A percentile compares a stretch with the other conserved stretches of the same genome.
Evolutionary conservation across 2,329 filamentous ascomycete genomes (phyloP).

Genomic region (Exserohilum rostratum): DNA sequence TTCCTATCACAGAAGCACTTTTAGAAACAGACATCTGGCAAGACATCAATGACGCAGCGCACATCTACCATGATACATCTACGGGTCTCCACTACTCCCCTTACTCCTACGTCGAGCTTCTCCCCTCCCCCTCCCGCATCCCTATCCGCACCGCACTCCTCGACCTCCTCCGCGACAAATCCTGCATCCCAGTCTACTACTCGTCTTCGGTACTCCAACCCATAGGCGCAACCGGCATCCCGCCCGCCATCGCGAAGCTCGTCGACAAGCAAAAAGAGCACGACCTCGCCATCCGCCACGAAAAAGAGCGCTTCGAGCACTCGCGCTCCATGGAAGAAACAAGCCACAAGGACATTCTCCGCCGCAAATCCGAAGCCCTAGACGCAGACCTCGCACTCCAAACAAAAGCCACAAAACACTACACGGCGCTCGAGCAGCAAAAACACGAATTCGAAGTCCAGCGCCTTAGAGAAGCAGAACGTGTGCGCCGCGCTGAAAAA

Average conservation of each 20-base stretch:
- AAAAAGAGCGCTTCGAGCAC: conserved; percentile 37
- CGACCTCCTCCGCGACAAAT: conserved; percentile 43
- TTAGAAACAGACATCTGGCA: conserved; percentile 71
- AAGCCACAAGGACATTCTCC: conserved; percentile 33
- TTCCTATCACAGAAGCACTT: conserved; percentile 63
- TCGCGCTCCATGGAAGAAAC: conserved; percentile 37
- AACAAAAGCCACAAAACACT: conserved; percentile 25
- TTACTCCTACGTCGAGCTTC: conserved; percentile 63
- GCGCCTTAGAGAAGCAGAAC: conserved; percentile 39
- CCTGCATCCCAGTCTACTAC: conserved; percentile 41
- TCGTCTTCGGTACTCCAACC: conserved; percentile 47
- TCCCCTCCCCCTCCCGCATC: conserved; percentile 28
- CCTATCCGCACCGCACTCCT: conserved; percentile 28
- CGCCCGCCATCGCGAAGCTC: conserved; percentile 33
- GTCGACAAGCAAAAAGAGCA: conserved; percentile 42
- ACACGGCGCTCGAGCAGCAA: conserved; percentile 32
- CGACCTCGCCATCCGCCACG: conserved; percentile 34
- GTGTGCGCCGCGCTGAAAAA: conserved; percentile 40
- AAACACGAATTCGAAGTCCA: conserved; percentile 42
- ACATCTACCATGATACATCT: conserved; percentile 47
- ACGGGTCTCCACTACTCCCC: conserved; percentile 66
- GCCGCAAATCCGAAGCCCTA: conserved; percentile 36
- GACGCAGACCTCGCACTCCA: conserved; percentile 33
- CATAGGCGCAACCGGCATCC: conserved; percentile 45
- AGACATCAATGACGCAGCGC: conserved; percentile 65